Percentiles rank a stretch among this genome's conserved stretches.
Evolutionary conservation across 2,329 filamentous ascomycete genomes (phyloP).

Genomic region (Colletotrichum chlorophyti): DNA sequence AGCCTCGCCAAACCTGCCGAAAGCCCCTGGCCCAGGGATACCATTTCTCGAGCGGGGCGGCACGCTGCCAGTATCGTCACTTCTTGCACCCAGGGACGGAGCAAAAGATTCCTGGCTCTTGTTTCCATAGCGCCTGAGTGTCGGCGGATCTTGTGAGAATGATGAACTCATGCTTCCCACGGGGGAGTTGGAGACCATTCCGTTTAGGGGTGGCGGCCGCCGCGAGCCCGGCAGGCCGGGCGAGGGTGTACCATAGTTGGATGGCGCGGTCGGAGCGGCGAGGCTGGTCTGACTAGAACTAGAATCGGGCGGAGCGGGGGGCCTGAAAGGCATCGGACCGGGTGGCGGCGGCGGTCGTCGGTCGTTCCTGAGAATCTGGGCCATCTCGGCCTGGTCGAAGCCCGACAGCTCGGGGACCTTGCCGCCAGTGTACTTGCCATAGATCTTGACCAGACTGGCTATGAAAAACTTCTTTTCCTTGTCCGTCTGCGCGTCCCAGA

Average conservation of each 20-base stretch:
- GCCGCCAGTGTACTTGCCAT: conserved; percentile 92
- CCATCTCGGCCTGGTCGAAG: conserved; percentile 81
- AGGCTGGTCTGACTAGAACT: conserved; percentile 31
- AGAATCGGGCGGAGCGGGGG: conserved; percentile 20
- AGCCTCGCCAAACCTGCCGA: conserved; percentile 43
- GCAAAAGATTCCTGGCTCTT: conserved; percentile 65
- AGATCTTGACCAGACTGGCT: conserved; percentile 94
- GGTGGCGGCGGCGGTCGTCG: conserved; percentile 45
- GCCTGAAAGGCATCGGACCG: conserved; percentile 12
- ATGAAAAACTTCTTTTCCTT: conserved; percentile 99
- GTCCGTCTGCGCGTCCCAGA: conserved; percentile 90
- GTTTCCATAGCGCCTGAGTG: conserved; percentile 58
- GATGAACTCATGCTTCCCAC: conserved; percentile 59
- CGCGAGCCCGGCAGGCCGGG: conserved; percentile 32
- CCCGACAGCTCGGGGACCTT: conserved; percentile 79
- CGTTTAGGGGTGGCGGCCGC: conserved; percentile 20
- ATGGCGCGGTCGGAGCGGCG: conserved; percentile 29
- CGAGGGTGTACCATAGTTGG: conserved; percentile 42
- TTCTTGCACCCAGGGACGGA: conserved; percentile 52
- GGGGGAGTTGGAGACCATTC: conserved; percentile 46
- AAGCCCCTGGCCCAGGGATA: conserved; percentile 45
- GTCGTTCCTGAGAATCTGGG: conserved; percentile 72
- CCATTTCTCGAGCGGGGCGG: conserved; percentile 62
- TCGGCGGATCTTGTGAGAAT: conserved; percentile 47
- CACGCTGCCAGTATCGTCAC: conserved; percentile 58